These are phyloP conservation scores for Apiotrichum veenhuisii DNA, from an alignment of 1,284 basidiomycete species.

Conservation along the genomic window DNA sequence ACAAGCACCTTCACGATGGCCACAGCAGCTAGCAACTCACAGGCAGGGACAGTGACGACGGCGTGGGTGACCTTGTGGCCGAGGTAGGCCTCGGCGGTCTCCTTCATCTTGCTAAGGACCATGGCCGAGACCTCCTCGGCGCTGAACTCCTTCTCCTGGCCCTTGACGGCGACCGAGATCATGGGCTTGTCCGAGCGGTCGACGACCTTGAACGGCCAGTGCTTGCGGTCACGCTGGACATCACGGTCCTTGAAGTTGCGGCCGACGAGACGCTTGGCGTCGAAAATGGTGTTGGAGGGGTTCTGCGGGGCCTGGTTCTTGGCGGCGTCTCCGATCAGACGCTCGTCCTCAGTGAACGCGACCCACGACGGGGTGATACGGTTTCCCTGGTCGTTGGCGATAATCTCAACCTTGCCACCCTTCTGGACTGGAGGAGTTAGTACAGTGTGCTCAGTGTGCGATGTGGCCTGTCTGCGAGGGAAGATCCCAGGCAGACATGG, in stretches of 20 bases:
- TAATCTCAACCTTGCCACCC: slow-evolving; percentile 89
- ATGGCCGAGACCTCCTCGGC: slow-evolving; percentile 98
- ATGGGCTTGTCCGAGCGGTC: slow-evolving; percentile 80
- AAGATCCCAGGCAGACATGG: background rate
- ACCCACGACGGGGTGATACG: slow-evolving; percentile 97
- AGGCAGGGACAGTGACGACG: slow-evolving; percentile 64
- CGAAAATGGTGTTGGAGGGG: slow-evolving; percentile 92
- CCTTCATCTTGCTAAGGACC: slow-evolving; percentile 97
- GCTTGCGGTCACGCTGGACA: slow-evolving; percentile 71
- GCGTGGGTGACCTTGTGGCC: slow-evolving; percentile 78
- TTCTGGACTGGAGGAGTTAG: slow-evolving; percentile 69
- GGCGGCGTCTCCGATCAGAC: slow-evolving; percentile 78
- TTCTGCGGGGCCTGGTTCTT: slow-evolving; percentile 80
- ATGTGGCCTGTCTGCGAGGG: background rate
- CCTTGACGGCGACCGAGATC: slow-evolving; percentile 80
- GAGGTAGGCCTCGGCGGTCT: slow-evolving; percentile 95
- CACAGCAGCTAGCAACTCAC: slow-evolving; percentile 15
- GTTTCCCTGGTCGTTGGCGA: slow-evolving; percentile 96
- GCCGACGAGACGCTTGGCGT: slow-evolving; percentile 91
- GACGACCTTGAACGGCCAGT: slow-evolving; percentile 71
- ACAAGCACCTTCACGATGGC: slow-evolving; percentile 64
- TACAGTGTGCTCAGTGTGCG: background rate
- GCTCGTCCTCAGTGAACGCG: slow-evolving; percentile 84
- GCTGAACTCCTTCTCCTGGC: slow-evolving; percentile 80
- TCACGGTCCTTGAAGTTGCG: slow-evolving; percentile 59